Conservation (phyloP, 2,329 filamentous ascomycete genomes). For the Esteya vermicola region DNA sequence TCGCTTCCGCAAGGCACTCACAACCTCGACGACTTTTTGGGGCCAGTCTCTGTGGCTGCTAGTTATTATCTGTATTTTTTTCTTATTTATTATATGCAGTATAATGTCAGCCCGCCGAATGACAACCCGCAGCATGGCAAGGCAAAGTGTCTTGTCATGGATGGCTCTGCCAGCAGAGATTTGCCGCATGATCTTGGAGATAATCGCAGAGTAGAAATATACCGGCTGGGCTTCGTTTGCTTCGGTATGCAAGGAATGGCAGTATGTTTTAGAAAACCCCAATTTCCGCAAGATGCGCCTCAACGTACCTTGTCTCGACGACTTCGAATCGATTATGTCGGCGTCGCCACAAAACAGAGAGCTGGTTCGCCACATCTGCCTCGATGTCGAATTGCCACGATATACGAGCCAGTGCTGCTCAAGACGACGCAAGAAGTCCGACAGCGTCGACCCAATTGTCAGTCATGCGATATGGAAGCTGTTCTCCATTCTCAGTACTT, state of each 20-base stretch:
- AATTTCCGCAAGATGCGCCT: conserved; percentile 17
- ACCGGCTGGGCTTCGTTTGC: conserved; percentile 18
- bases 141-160: conserved; percentile 8
- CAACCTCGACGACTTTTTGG: too few species aligned
- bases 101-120: too few species aligned
- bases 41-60: too few species aligned
- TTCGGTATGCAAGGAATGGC: conserved; percentile 22
- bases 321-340: conserved; percentile 11
- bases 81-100: too few species aligned
- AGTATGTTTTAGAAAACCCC: conserved; percentile 14
- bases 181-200: conserved; percentile 17
- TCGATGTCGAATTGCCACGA: conserved; percentile 16
- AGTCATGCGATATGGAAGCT: conserved; percentile 14
- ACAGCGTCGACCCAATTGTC: conserved; percentile 7
- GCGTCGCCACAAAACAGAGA: conserved; percentile 6
- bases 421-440: neutral
- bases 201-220: conserved; percentile 15
- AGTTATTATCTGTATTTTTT: too few species aligned
- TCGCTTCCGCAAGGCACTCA: too few species aligned
- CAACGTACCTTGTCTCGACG: conserved; percentile 12
- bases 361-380: conserved; percentile 16
- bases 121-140: conserved; percentile 4
- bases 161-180: conserved; percentile 16
- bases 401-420: conserved; percentile 13
- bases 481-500: conserved; percentile 17